These are phyloP conservation scores for Penicillium sp. DNA, from an alignment of 2,329 filamentous ascomycete species.

Conservation along the genomic window DNA sequence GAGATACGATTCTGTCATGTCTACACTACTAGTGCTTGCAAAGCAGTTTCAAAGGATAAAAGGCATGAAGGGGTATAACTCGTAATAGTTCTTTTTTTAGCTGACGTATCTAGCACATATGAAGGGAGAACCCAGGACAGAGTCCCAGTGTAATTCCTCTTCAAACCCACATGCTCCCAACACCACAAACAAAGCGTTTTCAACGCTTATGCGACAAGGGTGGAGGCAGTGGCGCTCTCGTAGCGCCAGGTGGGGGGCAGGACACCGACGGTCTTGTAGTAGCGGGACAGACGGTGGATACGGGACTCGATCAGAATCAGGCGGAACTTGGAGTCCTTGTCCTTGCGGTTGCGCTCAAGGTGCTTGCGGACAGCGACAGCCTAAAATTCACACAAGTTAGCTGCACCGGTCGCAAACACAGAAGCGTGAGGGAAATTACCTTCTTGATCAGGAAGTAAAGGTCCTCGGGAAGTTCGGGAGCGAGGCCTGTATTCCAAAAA, in stretches of 20 bases:
- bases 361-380: slow-evolving; percentile 99
- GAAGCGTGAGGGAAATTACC: slow-evolving; percentile 52
- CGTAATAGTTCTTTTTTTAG: slow-evolving; percentile 26
- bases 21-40: slow-evolving; percentile 2
- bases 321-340: slow-evolving; percentile 99
- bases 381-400: slow-evolving; percentile 45
- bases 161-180: slow-evolving; percentile 14
- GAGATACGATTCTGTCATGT: not conserved
- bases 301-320: slow-evolving; percentile 99
- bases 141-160: slow-evolving; percentile 6
- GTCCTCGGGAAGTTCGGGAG: slow-evolving; percentile 98
- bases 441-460: slow-evolving; percentile 99
- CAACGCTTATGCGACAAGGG: slow-evolving; percentile 83
- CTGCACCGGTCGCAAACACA: not conserved
- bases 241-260: slow-evolving; percentile 96
- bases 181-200: slow-evolving; percentile 20
- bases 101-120: slow-evolving; percentile 23
- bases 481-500: slow-evolving; percentile 75
- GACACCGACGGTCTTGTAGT: slow-evolving; percentile 95
- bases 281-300: slow-evolving; percentile 98
- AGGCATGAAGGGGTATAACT: slow-evolving; percentile 20
- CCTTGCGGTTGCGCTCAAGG: slow-evolving; percentile 99
- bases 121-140: slow-evolving; percentile 6
- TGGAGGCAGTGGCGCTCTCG: slow-evolving; percentile 94
- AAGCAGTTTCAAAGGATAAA: no score